Base-by-base conservation (phyloP, 163 green algal genomes). In the Scenedesmus sp. region DNA sequence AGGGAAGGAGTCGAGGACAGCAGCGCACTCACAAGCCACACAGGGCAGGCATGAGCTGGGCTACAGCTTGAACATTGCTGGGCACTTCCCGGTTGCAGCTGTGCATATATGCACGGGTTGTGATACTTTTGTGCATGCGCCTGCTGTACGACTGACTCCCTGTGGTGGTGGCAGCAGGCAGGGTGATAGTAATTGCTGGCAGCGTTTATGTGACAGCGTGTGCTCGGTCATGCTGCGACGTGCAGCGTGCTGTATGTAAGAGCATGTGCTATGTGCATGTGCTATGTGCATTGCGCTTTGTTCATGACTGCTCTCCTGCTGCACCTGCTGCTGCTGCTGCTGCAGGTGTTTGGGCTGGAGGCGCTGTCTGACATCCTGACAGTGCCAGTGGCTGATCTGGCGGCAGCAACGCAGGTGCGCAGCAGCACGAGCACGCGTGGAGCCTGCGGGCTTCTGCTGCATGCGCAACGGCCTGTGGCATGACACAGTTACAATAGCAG, bases 271-370 rank as follows among this genome's bases (percentile, higher is more conserved):
- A 20, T 73, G 12, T 60, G 76, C 76, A n/a, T 7, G 4, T 13
- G 76, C 46, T 59, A 34, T 60, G 13, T 59, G 34, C 13, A 9
- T 60, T 3, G 34, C 5, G 9, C 26, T 82, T n/a, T 34, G 16
- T 15, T 18, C 23, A 13, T 6, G 46, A 23, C 70, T 79, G 70
- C 70, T 13, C 9, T 73, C 62, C 12, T 18, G 10, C 62, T 13
- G 16, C 12, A 10, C 62, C 62, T 79, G 70, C 70, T 79, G 70
- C 23, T 52, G 23, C 70, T 52, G 70, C 70, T 79, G 76, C 76
- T 84, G 76, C 76, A 79, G 34, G 93, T 97, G 87, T 95, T 97
- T 87, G 96, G 96, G 8, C 88, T 98, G 82, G 56, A 92, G 15
- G 91, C 86, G 3, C 86, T 95, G 9, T 91, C 94, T 56, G 95